A percentile compares a stretch with the other conserved stretches of the same genome.
Conservation (phyloP, 192 early-diverging fungal species). For the Entomortierella parvispora region DNA sequence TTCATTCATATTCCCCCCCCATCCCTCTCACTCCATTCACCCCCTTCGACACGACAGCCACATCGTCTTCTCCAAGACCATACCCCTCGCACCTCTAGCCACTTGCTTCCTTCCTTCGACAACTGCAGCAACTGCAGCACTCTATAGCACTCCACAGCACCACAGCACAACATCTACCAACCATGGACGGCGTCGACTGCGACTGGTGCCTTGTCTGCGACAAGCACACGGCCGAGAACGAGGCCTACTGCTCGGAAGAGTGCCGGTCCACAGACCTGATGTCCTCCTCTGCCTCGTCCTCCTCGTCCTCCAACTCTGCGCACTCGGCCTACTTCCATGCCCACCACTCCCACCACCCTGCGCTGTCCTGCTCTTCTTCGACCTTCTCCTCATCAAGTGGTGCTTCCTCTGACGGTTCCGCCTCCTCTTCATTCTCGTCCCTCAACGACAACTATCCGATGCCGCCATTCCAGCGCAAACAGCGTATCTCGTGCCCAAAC, state of each 20-base stretch:
- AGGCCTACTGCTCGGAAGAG: conserved; percentile 49
- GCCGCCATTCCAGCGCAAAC: conserved; percentile 49
- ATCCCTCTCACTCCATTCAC: too few relatives aligned
- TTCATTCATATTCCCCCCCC: too few relatives aligned
- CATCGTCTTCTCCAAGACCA: too few relatives aligned
- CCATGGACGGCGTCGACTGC: conserved; percentile 51
- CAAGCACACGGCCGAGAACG: conserved; percentile 34
- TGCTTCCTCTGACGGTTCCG: neutral
- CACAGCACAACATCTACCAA: neutral
- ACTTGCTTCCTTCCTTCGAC: neutral
- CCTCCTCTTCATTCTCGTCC: neutral
- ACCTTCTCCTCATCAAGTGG: conserved; percentile 6
- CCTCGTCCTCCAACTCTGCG: conserved; percentile 22
- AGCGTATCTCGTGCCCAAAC: conserved; percentile 46
- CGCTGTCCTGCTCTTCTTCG: neutral
- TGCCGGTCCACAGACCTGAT: conserved; percentile 47
- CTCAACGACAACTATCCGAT: conserved; percentile 28
- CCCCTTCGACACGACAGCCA: too few relatives aligned
- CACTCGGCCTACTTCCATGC: conserved; percentile 22
- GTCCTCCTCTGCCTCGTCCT: conserved; percentile 47
- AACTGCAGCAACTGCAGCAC: neutral
- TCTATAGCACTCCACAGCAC: neutral
- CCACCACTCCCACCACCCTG: neutral
- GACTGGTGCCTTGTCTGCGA: conserved; percentile 51
- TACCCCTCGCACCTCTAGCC: too few relatives aligned